Evolutionary conservation across 2,329 filamentous ascomycete species (phyloP).

Genomic region (Hypocreales sp.): DNA sequence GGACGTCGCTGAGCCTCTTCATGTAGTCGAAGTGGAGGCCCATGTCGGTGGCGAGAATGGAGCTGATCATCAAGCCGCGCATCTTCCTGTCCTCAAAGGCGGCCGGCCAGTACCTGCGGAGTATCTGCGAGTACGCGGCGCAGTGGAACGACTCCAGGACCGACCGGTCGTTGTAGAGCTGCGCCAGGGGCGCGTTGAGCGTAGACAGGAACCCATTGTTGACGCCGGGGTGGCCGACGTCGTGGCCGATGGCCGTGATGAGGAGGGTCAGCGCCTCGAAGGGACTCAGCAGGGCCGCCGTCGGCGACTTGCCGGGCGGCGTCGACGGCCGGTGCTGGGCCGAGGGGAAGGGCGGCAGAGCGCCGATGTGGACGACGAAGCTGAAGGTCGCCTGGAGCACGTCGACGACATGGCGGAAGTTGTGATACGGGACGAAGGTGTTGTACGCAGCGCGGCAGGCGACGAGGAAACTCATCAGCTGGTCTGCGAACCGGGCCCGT

Average conservation of each 20-base stretch:
- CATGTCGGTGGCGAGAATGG: conserved; percentile 97
- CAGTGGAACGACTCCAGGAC: conserved; percentile 97
- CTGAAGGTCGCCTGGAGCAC: conserved; percentile 87
- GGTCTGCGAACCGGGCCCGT: conserved; percentile 38
- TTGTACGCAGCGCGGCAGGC: conserved; percentile 93
- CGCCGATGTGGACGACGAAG: conserved; percentile 70
- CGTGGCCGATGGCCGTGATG: conserved; percentile 92
- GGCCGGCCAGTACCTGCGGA: conserved; percentile 79
- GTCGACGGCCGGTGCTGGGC: conserved; percentile 13
- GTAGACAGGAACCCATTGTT: conserved; percentile 94
- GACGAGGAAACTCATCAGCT: conserved; percentile 72
- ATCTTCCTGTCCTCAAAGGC: conserved; percentile 67
- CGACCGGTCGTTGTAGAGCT: conserved; percentile 92
- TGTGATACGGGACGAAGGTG: conserved; percentile 91
- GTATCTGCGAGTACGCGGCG: conserved; percentile 89
- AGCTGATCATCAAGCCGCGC: conserved; percentile 86
- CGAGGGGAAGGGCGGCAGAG: conserved; percentile 50
- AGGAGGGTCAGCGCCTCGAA: conserved; percentile 82
- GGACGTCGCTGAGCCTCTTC: conserved; percentile 67
- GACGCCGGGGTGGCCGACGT: conserved; percentile 92
- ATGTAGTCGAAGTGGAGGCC: conserved; percentile 94
- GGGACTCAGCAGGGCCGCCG: conserved; percentile 63
- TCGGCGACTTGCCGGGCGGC: conserved; percentile 37
- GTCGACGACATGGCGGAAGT: conserved; percentile 94
- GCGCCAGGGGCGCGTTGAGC: conserved; percentile 80